Evolutionary conservation across 2,329 filamentous ascomycete species (phyloP).

Genomic region (Venturia pyrina): DNA sequence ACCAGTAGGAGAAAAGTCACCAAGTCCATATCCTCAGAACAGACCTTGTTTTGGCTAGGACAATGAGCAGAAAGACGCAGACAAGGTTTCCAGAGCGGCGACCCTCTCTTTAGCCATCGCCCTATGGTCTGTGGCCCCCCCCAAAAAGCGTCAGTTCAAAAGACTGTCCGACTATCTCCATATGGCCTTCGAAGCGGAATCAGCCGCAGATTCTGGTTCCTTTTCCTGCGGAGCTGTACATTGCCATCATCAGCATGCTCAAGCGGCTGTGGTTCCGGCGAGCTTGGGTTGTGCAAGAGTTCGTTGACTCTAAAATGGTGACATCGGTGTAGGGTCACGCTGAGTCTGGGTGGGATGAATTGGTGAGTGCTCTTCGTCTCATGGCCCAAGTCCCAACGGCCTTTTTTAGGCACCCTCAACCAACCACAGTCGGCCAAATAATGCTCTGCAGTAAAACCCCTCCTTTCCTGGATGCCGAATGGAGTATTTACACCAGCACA

Average conservation of each 20-base stretch:
- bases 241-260: conserved; percentile 14
- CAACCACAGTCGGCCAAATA: neutral
- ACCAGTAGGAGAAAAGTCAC: too few relatives aligned
- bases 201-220: neutral
- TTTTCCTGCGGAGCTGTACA: neutral
- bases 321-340: conserved; percentile 13
- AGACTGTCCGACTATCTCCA: too few relatives aligned
- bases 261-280: conserved; percentile 15
- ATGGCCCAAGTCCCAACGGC: conserved; percentile 15
- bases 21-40: too few relatives aligned
- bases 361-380: conserved; percentile 13
- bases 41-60: too few relatives aligned
- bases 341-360: conserved; percentile 13
- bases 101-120: too few relatives aligned
- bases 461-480: neutral
- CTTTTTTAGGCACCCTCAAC: neutral
- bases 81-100: too few relatives aligned
- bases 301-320: conserved; percentile 10
- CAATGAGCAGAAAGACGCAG: too few relatives aligned
- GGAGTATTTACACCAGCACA: neutral
- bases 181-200: neutral
- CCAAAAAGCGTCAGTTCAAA: too few relatives aligned
- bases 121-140: too few relatives aligned
- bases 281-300: conserved; percentile 18
- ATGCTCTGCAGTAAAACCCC: neutral